Conservation (phyloP, 345 rosid genomes). For the Syzygium aqueum region DNA sequence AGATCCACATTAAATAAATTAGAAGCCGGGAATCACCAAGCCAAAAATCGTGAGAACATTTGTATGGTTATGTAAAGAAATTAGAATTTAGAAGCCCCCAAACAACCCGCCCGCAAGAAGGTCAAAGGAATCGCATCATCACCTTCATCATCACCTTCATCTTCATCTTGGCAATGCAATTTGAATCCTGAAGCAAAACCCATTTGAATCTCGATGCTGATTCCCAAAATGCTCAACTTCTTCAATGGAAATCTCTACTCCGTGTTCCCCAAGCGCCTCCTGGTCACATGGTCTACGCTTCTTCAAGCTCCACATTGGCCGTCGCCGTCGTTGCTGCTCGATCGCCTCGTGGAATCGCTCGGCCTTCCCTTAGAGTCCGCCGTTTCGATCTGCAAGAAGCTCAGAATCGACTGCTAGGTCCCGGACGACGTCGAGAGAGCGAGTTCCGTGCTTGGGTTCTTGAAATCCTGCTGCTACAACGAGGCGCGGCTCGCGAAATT, state of each 20-base stretch:
- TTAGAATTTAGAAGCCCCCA: neutral
- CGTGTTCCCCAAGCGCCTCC: neutral
- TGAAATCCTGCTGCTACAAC: slow-evolving; percentile 6
- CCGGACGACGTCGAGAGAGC: neutral
- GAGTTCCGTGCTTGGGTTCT: slow-evolving; percentile 2
- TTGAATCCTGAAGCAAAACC: neutral
- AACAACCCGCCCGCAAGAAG: neutral
- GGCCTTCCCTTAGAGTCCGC: neutral
- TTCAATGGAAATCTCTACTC: neutral
- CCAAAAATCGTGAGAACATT: too few relatives aligned
- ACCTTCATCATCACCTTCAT: neutral
- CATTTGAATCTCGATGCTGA: neutral
- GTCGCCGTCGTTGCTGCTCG: neutral
- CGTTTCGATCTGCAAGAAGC: neutral
- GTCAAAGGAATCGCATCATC: neutral
- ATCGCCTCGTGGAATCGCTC: neutral
- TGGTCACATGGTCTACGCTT: neutral
- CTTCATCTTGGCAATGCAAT: neutral
- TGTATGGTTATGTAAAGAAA: too few relatives aligned
- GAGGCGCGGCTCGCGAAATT: slow-evolving; percentile 4
- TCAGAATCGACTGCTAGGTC: neutral
- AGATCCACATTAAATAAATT: too few relatives aligned
- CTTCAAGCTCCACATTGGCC: neutral
- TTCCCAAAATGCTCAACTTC: neutral
- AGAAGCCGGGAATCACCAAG: too few relatives aligned